Percentiles rank a stretch among this genome's conserved stretches.
These are phyloP conservation scores for Hymenoscyphus infarciens DNA, from an alignment of 2,329 filamentous ascomycete species.

Conservation along the genomic window DNA sequence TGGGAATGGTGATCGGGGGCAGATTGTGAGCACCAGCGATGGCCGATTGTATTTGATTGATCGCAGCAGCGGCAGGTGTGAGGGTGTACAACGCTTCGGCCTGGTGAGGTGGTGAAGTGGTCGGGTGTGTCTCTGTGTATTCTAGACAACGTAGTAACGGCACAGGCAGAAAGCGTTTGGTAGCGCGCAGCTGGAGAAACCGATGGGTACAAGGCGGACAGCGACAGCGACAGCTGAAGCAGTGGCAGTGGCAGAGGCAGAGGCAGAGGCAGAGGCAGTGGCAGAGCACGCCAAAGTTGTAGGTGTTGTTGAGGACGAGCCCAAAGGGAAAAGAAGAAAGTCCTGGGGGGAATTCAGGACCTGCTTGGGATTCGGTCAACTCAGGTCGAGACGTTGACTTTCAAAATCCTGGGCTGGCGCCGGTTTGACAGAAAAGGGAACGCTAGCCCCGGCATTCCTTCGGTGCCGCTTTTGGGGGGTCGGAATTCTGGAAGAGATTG, in stretches of 20 bases:
- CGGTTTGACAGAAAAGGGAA: background rate
- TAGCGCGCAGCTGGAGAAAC: background rate
- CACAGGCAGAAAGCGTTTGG: background rate
- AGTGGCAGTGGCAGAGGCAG: too few species aligned
- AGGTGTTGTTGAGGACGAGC: background rate
- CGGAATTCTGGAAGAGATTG: background rate
- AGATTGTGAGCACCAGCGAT: background rate
- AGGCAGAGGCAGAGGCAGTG: too few species aligned
- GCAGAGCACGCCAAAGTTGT: background rate
- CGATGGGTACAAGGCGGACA: background rate
- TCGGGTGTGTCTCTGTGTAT: background rate
- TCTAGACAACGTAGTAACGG: background rate
- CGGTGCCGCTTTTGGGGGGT: background rate
- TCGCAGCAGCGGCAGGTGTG: conserved; percentile 1
- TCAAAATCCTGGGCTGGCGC: conserved; percentile 1
- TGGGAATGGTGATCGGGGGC: conserved; percentile 7
- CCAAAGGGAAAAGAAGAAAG: background rate
- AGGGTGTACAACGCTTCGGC: conserved; percentile 3
- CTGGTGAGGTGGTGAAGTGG: background rate
- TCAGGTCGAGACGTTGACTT: background rate
- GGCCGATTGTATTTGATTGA: conserved; percentile 1
- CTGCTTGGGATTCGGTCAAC: background rate
- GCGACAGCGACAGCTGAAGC: too few species aligned
- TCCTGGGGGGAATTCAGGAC: background rate
- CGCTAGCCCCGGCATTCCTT: background rate